Evolutionary conservation across 164 flowering plant genomes (phyloP).

Genomic region (Euptelea pleiosperma): DNA sequence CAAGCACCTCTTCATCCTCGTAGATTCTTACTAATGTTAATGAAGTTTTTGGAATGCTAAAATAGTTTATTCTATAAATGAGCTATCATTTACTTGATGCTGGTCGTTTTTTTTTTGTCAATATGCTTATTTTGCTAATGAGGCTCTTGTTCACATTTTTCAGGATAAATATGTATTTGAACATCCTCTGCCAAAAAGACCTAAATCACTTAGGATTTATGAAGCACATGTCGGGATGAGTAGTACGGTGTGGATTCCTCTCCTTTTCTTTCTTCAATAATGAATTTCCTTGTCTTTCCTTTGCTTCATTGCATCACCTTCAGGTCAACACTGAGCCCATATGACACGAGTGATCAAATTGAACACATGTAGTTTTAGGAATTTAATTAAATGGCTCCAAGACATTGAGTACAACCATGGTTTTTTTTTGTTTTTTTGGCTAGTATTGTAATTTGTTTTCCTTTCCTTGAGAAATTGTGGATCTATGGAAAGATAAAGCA

Average conservation of each 20-base stretch:
- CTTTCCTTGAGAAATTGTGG: no score
- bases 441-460: no score
- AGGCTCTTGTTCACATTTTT: conserved; percentile 11
- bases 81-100: background rate
- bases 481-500: no score
- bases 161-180: conserved; percentile 83
- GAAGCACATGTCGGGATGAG: conserved; percentile 99
- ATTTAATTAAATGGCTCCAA: no score
- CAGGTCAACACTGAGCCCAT: no score
- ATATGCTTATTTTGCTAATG: background rate
- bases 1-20: no score
- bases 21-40: background rate
- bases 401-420: no score
- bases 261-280: conserved; percentile 6
- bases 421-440: no score
- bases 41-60: background rate
- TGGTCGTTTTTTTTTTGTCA: conserved; percentile 2
- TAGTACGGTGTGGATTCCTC: conserved; percentile 59
- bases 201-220: conserved; percentile 86
- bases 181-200: conserved; percentile 87
- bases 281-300: background rate
- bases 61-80: background rate
- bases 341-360: no score
- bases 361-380: no score
- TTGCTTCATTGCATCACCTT: no score